Evolutionary conservation across 441 rosid species (phyloP).

Genomic region (Adansonia madagascariensis): DNA sequence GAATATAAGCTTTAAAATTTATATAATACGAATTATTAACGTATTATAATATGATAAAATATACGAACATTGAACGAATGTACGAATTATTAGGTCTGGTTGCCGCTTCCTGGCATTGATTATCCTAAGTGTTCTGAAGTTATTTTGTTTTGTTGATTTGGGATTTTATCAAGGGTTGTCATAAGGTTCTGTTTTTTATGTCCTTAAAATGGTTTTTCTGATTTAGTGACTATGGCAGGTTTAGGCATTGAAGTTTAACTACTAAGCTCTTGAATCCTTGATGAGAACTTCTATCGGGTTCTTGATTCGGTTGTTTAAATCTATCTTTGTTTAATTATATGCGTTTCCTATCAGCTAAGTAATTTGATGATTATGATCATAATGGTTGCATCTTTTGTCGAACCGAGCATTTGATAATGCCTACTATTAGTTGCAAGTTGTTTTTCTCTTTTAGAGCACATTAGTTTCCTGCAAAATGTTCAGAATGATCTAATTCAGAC

Average conservation of each 20-base stretch:
- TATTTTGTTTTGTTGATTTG: neutral
- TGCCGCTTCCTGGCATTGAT: neutral
- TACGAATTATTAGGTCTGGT: too few relatives aligned
- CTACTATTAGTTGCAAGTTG: neutral
- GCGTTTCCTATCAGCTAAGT: neutral
- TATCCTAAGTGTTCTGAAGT: neutral
- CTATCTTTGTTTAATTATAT: neutral
- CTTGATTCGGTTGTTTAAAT: neutral
- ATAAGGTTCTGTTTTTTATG: neutral
- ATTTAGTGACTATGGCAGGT: neutral
- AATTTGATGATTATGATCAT: neutral
- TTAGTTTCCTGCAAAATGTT: neutral
- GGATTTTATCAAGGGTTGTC: neutral
- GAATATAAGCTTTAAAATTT: too few relatives aligned
- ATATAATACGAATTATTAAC: too few relatives aligned
- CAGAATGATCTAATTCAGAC: neutral
- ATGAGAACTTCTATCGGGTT: neutral
- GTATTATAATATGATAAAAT: too few relatives aligned
- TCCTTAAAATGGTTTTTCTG: slow-evolving; percentile 1
- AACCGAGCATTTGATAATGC: neutral
- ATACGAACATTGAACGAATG: too few relatives aligned
- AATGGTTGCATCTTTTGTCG: neutral
- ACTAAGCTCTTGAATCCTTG: neutral
- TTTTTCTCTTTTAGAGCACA: neutral
- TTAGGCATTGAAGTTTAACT: neutral